These are phyloP conservation scores for Malus hybrid DNA, from an alignment of 331 rosid genomes.

Conservation along the genomic window DNA sequence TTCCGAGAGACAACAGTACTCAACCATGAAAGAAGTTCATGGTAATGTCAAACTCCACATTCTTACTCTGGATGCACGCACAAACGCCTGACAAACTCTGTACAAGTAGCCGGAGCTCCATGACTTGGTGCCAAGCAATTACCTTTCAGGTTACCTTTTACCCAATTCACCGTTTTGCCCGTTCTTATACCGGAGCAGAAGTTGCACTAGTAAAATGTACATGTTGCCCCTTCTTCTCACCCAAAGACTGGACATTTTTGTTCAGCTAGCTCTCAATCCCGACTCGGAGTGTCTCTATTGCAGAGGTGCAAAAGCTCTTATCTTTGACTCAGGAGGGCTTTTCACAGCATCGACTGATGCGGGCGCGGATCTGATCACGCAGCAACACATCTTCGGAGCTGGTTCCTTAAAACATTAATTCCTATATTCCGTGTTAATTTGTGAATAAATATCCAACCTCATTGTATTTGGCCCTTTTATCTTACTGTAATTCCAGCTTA, in stretches of 20 bases:
- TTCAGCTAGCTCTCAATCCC: background rate
- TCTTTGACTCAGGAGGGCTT: no score
- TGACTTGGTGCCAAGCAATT: background rate
- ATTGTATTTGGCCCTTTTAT: background rate
- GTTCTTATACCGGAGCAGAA: background rate
- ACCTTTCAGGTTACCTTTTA: background rate
- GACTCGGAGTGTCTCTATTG: background rate
- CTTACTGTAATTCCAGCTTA: background rate
- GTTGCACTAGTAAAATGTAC: background rate
- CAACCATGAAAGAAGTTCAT: background rate
- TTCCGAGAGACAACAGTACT: background rate
- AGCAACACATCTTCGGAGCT: background rate
- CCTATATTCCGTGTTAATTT: background rate
- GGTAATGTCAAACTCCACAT: background rate
- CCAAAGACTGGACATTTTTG: background rate
- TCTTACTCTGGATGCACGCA: background rate
- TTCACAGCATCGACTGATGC: no score
- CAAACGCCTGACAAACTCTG: background rate
- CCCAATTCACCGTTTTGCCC: background rate
- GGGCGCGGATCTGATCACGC: background rate
- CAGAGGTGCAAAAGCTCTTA: no score
- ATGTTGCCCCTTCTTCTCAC: background rate
- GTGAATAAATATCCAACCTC: background rate
- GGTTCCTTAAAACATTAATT: background rate
- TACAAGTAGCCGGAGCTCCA: background rate